Percentiles rank a stretch among this genome's conserved stretches.
Conservation (phyloP, 2,329 filamentous ascomycete genomes). For the Mycosphaerella sp. region DNA sequence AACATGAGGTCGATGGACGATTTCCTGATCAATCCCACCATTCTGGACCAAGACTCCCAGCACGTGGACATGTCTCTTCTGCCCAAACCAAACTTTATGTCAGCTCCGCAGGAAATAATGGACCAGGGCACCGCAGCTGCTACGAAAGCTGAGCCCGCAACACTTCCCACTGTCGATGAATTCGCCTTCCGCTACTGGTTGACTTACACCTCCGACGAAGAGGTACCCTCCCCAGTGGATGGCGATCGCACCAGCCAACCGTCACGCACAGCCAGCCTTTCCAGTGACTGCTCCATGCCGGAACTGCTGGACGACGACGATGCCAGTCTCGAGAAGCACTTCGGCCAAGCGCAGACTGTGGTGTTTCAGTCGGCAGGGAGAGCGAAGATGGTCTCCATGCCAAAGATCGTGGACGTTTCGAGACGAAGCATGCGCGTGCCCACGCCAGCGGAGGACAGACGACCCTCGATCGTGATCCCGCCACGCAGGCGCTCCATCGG, state of each 20-base stretch:
- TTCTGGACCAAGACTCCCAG: slow-evolving; percentile 7
- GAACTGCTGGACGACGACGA: slow-evolving; percentile 25
- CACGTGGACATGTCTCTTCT: slow-evolving; percentile 5
- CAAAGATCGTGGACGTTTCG: slow-evolving; percentile 18
- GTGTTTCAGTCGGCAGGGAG: slow-evolving; percentile 27
- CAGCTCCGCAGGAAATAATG: neutral
- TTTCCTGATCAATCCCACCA: slow-evolving; percentile 22
- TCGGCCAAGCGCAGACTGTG: slow-evolving; percentile 27
- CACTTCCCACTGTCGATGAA: slow-evolving; percentile 5
- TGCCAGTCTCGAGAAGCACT: slow-evolving; percentile 23
- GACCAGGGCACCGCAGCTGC: neutral
- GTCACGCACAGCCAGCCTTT: slow-evolving; percentile 8
- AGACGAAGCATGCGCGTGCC: neutral
- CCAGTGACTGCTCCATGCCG: slow-evolving; percentile 16
- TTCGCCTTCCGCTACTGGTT: slow-evolving; percentile 12
- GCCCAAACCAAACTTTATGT: slow-evolving; percentile 5
- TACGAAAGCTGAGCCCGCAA: neutral
- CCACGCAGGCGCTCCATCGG: slow-evolving; percentile 2
- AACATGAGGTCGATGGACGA: slow-evolving; percentile 19
- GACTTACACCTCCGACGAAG: slow-evolving; percentile 31
- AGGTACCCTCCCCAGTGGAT: slow-evolving; percentile 27
- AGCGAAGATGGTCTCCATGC: slow-evolving; percentile 28
- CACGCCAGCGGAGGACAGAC: slow-evolving; percentile 1
- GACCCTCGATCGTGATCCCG: slow-evolving; percentile 1
- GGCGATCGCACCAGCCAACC: slow-evolving; percentile 22